These are phyloP conservation scores for Viola odorata DNA, from an alignment of 345 rosid species.

Conservation along the genomic window DNA sequence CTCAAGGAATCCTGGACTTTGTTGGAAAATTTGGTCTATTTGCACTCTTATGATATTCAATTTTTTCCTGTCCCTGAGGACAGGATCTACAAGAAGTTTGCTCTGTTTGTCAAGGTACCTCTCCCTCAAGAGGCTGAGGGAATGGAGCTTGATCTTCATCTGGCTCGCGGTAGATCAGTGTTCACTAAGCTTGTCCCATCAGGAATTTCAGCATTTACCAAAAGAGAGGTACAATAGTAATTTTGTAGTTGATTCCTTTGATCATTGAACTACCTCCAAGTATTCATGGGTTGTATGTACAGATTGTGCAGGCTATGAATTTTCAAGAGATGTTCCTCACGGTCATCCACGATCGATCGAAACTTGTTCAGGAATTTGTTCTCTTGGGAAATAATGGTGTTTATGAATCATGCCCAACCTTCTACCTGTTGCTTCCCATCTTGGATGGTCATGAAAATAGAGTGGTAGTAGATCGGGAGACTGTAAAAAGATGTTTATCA, in stretches of 20 bases:
- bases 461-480: slow-evolving; percentile 57
- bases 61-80: slow-evolving; percentile 68
- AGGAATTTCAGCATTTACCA: slow-evolving; percentile 34
- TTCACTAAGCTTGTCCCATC: slow-evolving; percentile 51
- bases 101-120: slow-evolving; percentile 68
- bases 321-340: slow-evolving; percentile 83
- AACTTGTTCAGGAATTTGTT: slow-evolving; percentile 50
- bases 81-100: slow-evolving; percentile 65
- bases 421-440: slow-evolving; percentile 78
- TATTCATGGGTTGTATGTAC: slow-evolving; percentile 23
- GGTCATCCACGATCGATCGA: slow-evolving; percentile 58
- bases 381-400: slow-evolving; percentile 42
- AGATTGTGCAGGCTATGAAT: slow-evolving; percentile 55
- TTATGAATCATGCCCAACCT: slow-evolving; percentile 37
- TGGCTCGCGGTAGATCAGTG: slow-evolving; percentile 75
- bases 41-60: slow-evolving; percentile 52
- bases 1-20: slow-evolving; percentile 56
- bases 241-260: slow-evolving; percentile 12
- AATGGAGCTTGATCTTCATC: slow-evolving; percentile 78
- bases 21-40: slow-evolving; percentile 28
- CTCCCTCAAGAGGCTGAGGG: slow-evolving; percentile 76
- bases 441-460: slow-evolving; percentile 22
- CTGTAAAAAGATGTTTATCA: slow-evolving; percentile 58
- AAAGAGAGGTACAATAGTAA: slow-evolving; percentile 47
- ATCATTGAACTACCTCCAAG: not conserved